Evolutionary conservation across 108 stramenopile genomes (phyloP), one percentile per base, ranked within the genome.

Genomic region (Cyclostephanos tholiformis): DNA sequence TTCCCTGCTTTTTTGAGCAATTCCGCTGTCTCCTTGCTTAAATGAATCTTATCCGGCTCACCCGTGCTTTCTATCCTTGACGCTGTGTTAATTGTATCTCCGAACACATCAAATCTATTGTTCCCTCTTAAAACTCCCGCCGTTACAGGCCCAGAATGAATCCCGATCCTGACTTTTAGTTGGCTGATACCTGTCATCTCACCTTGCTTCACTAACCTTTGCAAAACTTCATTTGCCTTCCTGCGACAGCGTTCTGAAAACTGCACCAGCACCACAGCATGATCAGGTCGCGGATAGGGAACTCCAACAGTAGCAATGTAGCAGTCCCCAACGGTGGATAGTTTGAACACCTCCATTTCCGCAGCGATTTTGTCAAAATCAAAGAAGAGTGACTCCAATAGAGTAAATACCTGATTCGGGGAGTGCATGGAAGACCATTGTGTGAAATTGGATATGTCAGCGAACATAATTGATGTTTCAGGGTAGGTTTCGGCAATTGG

Each of bases 11-110:
- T 30, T 44, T 43, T 30, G 0, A 91, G 51, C 23, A 86, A 59
- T 12, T 82, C 74, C 43, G 87, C 87, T 19, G 88, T 88, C 32
- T 76, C 83, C 22, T 75, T 64, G 39, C 76, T 76, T 1, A 88
- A 41, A 35, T 91, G 90, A 29, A 91, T 86, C 20, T 32, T 63
- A 38, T 80, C 63, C 12, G 67, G 75, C 22, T 39, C 57, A 6
- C 90, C 86, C 3, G 83, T 85, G 14, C 75, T 83, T 64, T 91
- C 89, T 43, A 91, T 88, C 8, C 89, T 39, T 36, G 80, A 64
- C 8, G 86, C 80, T 4, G 84, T 85, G 63, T 91, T 91, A 49
- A 91, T 87, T 0, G 90, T 88, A 44, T 91, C 90, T 9, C 90
- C 90, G 67, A 91, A 91, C 14, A 89, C 57, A 23, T 89, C 77